Evolutionary conservation across 192 early-diverging fungal genomes (phyloP).

Genomic region (Spizellomyces sp.): DNA sequence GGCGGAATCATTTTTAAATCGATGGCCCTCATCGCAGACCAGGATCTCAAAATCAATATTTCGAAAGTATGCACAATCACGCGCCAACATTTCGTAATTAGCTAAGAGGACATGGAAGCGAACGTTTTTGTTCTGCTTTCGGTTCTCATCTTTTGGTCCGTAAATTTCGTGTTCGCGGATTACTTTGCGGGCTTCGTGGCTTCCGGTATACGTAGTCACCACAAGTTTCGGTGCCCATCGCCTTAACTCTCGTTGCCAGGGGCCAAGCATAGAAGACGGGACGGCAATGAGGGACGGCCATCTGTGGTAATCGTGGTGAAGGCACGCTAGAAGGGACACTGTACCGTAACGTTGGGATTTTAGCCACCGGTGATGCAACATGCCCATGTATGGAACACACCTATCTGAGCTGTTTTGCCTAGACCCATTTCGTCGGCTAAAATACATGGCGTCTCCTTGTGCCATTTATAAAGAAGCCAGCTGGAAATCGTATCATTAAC

Average conservation of each 20-base stretch:
- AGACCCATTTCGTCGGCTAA: slow-evolving; percentile 80
- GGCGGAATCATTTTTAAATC: slow-evolving; percentile 72
- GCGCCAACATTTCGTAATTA: slow-evolving; percentile 61
- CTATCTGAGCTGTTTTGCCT: slow-evolving; percentile 76
- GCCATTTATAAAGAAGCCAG: slow-evolving; percentile 73
- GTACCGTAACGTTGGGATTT: neutral
- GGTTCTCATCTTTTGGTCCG: neutral
- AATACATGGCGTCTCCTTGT: slow-evolving; percentile 57
- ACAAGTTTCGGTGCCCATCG: slow-evolving; percentile 69
- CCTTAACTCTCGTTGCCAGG: slow-evolving; percentile 73
- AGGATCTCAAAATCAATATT: slow-evolving; percentile 64
- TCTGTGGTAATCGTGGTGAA: slow-evolving; percentile 48
- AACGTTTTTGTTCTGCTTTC: slow-evolving; percentile 15
- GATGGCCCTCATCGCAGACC: slow-evolving; percentile 77
- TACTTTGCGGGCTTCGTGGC: slow-evolving; percentile 42
- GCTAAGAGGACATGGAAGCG: slow-evolving; percentile 74
- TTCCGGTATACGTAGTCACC: slow-evolving; percentile 61
- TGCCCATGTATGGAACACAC: neutral
- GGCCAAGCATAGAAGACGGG: slow-evolving; percentile 62
- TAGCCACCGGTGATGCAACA: neutral
- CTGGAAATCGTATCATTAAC: slow-evolving; percentile 26
- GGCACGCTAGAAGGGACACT: slow-evolving; percentile 54
- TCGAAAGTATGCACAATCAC: slow-evolving; percentile 47
- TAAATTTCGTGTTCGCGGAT: slow-evolving; percentile 59
- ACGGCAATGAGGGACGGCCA: slow-evolving; percentile 72